Base-by-base conservation (phyloP, 1,139 yeast species). In the Petasospora fabianii region DNA sequence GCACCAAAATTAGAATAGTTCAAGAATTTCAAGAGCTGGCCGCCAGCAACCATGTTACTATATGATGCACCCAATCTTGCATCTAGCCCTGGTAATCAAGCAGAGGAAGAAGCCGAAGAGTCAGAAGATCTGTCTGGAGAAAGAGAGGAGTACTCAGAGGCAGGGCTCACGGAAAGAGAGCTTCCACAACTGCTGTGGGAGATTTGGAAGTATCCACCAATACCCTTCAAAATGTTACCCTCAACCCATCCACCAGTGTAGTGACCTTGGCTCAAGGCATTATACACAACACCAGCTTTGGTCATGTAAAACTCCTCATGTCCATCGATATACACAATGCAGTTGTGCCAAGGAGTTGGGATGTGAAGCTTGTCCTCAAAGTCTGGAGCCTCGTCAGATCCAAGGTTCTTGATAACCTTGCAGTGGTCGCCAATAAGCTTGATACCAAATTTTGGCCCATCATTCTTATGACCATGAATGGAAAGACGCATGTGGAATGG, bases 321-420 rank as follows among this genome's bases (percentile, higher is more conserved):
- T n/a, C 68, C 58, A 32, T 51, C 53, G 36, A 74, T 59, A 36
- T 67, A 66, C 22, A 73, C 71, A 16, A 77, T 69, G 38, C 77
- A 64, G 51, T 77, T 77, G 56, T 77, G 84, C 83, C 83, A 77
- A 30, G 84, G 83, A 0, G 83, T 77, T 32, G 84, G 83, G 43
- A 77, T 75, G 51, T 77, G 84, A 43, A 77, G 65, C 46, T 74
- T 61, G 47, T 74, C 80, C 28, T 64, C 69, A 49, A 56, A 65
- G 31, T 24, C 30, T 16, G 46, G 42, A 41, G 69, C 73, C 24
- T 58, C 62, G 21, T 57, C 51, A n/a, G 60, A 60, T 27, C 61
- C 61, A 32, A 68, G 51, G 13, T 62, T 56, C 36, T 53, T 62
- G 13, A 68, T 61, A 13, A 65, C 61, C 40, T 60, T 64, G 46